Base-by-base conservation (phyloP, 768 basidiomycete species). In the Neoboletus brunneissimus region DNA sequence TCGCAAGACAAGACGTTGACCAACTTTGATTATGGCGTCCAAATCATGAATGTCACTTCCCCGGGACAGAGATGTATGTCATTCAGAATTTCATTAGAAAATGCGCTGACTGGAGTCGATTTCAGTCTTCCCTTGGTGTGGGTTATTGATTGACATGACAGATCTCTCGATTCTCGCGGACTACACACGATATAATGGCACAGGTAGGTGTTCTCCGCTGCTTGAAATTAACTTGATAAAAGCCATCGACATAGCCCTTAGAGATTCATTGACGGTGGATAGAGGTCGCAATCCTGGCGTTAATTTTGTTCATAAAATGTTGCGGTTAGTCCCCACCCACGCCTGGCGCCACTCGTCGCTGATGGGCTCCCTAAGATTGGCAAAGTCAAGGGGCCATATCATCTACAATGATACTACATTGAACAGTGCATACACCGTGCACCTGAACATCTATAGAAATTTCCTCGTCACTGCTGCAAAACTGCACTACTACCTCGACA, bases 41-140 rank as follows among this genome's bases (percentile, higher is more conserved):
- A 81, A 58, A 69, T 84, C 27, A 74, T 79, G 65, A 86, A 82
- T 59, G 76, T 82, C n/a, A 77, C 77, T 6, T 76, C 76, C 48
- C 76, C 79, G 1, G 67, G 69, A 32, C 78, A 81, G 56, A 71
- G 69, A 71, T 66, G 82, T 78, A 67, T 59, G 59, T 66, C 5
- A 2, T 32, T 57, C 38, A 29, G 5, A 32, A 4, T 29, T 15
- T 54, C 23, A 2, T 34, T 18, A 20, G 18, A 31, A 20, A 45
- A 23, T 25, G 29, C 15, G 49, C 45, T 53, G 5, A 64, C 32
- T 1, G 13, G 13, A 16, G 9, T 22, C 15, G 9, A 12, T 43
- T 23, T n/a, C 20, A 94, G 94, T 76, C 41, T 98, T 99, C 68
- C 88, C 93, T 2, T 99, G 94, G 89, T 99, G 97, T 74, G 97